These are phyloP conservation scores for Kazachstania psychrophila DNA, from an alignment of 805 yeast species.

Conservation along the genomic window DNA sequence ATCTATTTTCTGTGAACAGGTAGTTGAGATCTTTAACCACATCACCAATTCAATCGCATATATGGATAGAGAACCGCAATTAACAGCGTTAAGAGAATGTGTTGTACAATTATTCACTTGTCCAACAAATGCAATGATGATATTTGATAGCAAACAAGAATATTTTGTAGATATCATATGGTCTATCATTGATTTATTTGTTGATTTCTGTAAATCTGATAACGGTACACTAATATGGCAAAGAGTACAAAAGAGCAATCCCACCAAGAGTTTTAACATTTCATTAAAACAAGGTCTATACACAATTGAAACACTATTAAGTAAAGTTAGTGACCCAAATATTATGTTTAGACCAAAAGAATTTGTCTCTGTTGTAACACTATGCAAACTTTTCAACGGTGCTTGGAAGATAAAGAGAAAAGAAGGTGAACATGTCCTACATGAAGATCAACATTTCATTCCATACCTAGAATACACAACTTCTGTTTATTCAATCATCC, in stretches of 20 bases:
- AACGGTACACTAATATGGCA: constrained; percentile 31
- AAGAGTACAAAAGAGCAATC: constrained; percentile 26
- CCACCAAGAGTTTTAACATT: constrained; percentile 29
- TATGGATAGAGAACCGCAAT: constrained; percentile 82
- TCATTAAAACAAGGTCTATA: constrained; percentile 30
- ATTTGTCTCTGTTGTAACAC: constrained; percentile 35
- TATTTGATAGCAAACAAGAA: constrained; percentile 32
- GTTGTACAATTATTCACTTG: constrained; percentile 86
- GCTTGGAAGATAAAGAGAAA: constrained; percentile 48
- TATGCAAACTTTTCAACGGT: constrained; percentile 50
- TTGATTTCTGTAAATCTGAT: constrained; percentile 33
- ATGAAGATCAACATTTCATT: constrained; percentile 43
- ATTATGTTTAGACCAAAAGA: constrained; percentile 31
- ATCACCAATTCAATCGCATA: constrained; percentile 40
- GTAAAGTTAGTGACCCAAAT: constrained; percentile 28
- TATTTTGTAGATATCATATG: constrained; percentile 38
- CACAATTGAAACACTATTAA: constrained; percentile 29
- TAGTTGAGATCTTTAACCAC: constrained; percentile 46
- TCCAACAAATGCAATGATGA: constrained; percentile 60
- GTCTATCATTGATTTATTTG: constrained; percentile 38
- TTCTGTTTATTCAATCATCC: constrained; percentile 36
- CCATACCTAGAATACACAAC: constrained; percentile 42
- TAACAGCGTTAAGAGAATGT: constrained; percentile 60
- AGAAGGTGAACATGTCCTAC: constrained; percentile 59
- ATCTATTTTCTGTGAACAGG: constrained; percentile 41